A percentile compares a stretch with the other conserved stretches of the same genome.
phyloP scores from a whole-genome alignment of 805 yeast genomes.

The Sugiyamaella americana region DNA sequence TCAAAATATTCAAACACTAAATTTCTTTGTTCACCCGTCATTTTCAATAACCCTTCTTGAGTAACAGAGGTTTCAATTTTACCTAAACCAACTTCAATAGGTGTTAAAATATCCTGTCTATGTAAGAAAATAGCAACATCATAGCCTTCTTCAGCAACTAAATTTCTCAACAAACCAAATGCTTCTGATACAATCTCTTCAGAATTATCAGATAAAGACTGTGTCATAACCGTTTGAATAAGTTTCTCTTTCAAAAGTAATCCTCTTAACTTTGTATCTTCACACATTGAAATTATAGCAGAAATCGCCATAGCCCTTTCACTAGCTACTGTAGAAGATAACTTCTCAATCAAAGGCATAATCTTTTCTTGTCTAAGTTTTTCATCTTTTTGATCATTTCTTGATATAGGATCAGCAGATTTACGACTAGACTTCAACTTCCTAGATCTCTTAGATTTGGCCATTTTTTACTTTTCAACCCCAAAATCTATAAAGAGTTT shows the following conservation, averaged over 20 bases:
- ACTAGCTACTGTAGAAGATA: conserved; percentile 56
- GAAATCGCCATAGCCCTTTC: conserved; percentile 75
- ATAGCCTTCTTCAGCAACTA: conserved; percentile 82
- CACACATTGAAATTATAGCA: conserved; percentile 64
- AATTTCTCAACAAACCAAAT: conserved; percentile 71
- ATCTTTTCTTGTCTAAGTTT: conserved; percentile 49
- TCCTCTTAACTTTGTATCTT: conserved; percentile 58
- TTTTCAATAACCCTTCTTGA: neutral
- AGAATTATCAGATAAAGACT: conserved; percentile 57
- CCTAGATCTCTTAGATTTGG: conserved; percentile 21
- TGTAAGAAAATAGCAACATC: conserved; percentile 69
- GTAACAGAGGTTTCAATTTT: conserved; percentile 1
- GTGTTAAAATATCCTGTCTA: conserved; percentile 71
- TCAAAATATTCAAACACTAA: conserved; percentile 63
- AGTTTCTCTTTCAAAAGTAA: conserved; percentile 65
- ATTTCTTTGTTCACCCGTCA: conserved; percentile 35
- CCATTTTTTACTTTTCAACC: conserved; percentile 17
- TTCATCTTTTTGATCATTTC: conserved; percentile 39
- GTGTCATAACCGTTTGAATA: conserved; percentile 56
- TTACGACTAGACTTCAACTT: neutral
- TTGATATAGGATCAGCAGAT: conserved; percentile 2
- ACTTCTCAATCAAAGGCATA: conserved; percentile 59
- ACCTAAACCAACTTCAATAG: conserved; percentile 45
- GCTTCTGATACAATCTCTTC: conserved; percentile 77
- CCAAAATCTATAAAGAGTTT: no score